Evolutionary conservation across 1,284 basidiomycete species (phyloP).

Genomic region (Irpex rosettiformis): DNA sequence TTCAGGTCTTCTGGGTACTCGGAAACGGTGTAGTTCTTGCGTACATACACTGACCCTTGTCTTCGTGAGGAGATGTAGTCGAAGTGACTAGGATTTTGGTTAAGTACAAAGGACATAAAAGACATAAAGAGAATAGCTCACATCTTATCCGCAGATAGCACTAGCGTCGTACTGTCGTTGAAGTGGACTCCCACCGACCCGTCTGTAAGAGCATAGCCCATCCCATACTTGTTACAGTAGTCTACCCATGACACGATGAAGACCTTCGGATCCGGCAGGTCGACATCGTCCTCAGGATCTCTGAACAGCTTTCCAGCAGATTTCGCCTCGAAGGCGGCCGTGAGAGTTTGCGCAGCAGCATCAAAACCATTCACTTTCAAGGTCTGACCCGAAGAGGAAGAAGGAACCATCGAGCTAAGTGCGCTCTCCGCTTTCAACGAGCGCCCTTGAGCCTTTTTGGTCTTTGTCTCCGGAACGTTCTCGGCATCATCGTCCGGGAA

Average conservation of each 20-base stretch:
- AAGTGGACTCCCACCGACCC: conserved; percentile 95
- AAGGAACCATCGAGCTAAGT: neutral
- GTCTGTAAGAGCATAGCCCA: conserved; percentile 96
- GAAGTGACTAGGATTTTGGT: conserved; percentile 57
- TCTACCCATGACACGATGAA: conserved; percentile 98
- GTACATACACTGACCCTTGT: conserved; percentile 62
- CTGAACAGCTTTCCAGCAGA: conserved; percentile 58
- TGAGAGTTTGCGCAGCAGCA: conserved; percentile 62
- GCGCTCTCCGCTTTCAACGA: conserved; percentile 13
- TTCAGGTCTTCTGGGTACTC: conserved; percentile 75
- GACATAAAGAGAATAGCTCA: conserved; percentile 36
- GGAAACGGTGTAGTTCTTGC: conserved; percentile 62
- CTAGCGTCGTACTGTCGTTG: conserved; percentile 88
- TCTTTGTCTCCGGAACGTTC: conserved; percentile 30
- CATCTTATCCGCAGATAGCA: conserved; percentile 83
- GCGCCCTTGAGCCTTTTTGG: conserved; percentile 29
- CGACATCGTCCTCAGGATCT: conserved; percentile 52
- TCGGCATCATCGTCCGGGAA: conserved; percentile 39
- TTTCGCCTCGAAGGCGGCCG: conserved; percentile 65
- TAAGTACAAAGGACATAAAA: conserved; percentile 4
- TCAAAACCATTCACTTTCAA: conserved; percentile 59
- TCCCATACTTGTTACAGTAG: conserved; percentile 98
- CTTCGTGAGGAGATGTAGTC: conserved; percentile 75
- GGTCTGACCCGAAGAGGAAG: conserved; percentile 4
- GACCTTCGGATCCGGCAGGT: conserved; percentile 67